These are phyloP conservation scores for Lithohypha guttulata DNA, from an alignment of 2,329 filamentous ascomycete species.

Conservation along the genomic window DNA sequence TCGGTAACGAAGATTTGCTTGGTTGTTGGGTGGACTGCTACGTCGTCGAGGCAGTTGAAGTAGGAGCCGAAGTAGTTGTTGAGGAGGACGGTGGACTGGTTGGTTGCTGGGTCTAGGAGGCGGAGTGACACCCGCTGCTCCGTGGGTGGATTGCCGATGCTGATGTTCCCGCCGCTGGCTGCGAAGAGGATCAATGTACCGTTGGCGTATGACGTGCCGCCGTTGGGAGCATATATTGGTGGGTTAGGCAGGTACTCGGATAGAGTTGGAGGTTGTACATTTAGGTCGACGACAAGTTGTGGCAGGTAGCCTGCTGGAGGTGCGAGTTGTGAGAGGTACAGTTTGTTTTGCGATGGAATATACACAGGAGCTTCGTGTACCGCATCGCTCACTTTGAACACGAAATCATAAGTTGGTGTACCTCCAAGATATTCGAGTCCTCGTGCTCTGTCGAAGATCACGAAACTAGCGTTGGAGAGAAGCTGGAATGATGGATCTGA, in stretches of 20 bases:
- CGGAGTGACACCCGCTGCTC: conserved; percentile 34
- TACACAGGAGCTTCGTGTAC: conserved; percentile 37
- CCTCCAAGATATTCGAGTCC: conserved; percentile 29
- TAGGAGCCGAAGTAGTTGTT: conserved; percentile 40
- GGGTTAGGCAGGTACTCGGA: conserved; percentile 32
- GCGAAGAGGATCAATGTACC: conserved; percentile 31
- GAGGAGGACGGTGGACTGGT: conserved; percentile 31
- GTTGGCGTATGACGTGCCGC: conserved; percentile 29
- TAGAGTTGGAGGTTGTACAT: conserved; percentile 32
- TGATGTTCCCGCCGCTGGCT: conserved; percentile 29
- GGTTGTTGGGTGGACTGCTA: conserved; percentile 30
- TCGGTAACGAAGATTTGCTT: conserved; percentile 44
- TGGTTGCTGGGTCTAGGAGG: conserved; percentile 36
- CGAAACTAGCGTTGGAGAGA: conserved; percentile 28
- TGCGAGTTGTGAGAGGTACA: conserved; percentile 31
- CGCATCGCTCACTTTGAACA: conserved; percentile 29
- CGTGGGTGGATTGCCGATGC: conserved; percentile 24
- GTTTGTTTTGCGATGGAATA: conserved; percentile 30
- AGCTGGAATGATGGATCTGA: conserved; percentile 26
- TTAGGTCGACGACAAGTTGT: conserved; percentile 33
- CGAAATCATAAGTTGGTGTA: conserved; percentile 28
- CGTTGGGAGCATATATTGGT: conserved; percentile 36
- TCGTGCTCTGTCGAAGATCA: conserved; percentile 30
- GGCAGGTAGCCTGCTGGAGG: conserved; percentile 29
- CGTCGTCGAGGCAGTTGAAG: conserved; percentile 35